phyloP scores from a whole-genome alignment of 2,329 filamentous ascomycete genomes.

The Amesomyces nigricolor region DNA sequence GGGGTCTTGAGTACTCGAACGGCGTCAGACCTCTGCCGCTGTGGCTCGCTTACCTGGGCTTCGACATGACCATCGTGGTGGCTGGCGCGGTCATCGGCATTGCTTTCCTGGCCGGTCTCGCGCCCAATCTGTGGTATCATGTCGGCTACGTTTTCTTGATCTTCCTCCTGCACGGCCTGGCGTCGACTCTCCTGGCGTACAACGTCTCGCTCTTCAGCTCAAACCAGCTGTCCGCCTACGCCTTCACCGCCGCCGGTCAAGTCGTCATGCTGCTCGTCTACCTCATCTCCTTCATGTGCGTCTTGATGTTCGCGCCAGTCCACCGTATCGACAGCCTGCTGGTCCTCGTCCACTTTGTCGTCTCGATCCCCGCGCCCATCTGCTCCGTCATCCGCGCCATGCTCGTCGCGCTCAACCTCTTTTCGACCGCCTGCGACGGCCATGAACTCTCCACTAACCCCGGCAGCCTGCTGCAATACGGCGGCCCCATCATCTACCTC shows the following conservation, averaged over 20 bases:
- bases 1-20: conserved; percentile 85
- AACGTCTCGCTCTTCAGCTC: conserved; percentile 72
- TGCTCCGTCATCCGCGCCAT: conserved; percentile 69
- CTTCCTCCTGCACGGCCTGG: conserved; percentile 73
- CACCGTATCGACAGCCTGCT: conserved; percentile 63
- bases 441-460: conserved; percentile 61
- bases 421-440: conserved; percentile 70
- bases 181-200: conserved; percentile 71
- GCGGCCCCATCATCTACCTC: conserved; percentile 79
- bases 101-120: conserved; percentile 61
- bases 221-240: conserved; percentile 78
- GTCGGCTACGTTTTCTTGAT: conserved; percentile 77
- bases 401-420: conserved; percentile 75
- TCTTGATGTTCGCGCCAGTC: conserved; percentile 68
- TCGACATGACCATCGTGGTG: conserved; percentile 74
- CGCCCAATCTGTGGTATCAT: conserved; percentile 63
- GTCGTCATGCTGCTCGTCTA: conserved; percentile 66
- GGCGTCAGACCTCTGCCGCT: conserved; percentile 76
- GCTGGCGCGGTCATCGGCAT: conserved; percentile 59
- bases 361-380: conserved; percentile 69
- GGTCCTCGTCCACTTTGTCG: conserved; percentile 66
- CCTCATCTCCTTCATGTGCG: conserved; percentile 63
- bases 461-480: conserved; percentile 66
- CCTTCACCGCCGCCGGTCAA: conserved; percentile 72
- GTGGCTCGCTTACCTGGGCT: conserved; percentile 76